These are phyloP conservation scores for Amanita subjunquillea DNA, from an alignment of 768 basidiomycete species.

Conservation along the genomic window DNA sequence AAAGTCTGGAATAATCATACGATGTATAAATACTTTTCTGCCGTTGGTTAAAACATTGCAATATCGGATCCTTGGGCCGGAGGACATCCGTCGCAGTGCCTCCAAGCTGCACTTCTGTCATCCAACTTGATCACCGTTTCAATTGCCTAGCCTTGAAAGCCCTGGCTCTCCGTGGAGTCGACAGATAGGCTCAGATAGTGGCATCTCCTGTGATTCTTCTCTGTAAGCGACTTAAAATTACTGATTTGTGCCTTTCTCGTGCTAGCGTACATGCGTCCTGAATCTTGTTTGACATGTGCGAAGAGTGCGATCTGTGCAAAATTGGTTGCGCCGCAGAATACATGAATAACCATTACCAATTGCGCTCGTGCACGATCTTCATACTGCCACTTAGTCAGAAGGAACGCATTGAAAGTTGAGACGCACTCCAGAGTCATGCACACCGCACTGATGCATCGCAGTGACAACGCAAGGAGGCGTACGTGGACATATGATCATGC, in stretches of 20 bases:
- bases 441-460: neutral
- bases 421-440: neutral
- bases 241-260: neutral
- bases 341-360: neutral
- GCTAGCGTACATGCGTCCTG: constrained; percentile 2
- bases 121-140: constrained; percentile 1
- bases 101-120: constrained; percentile 3
- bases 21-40: constrained; percentile 7
- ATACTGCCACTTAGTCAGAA: neutral
- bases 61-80: neutral
- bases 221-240: neutral
- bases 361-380: constrained; percentile 2
- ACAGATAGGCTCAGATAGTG: constrained; percentile 1
- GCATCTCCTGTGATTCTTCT: constrained; percentile 2
- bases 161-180: neutral
- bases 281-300: constrained; percentile 7
- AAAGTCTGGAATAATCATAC: neutral
- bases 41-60: neutral
- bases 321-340: neutral
- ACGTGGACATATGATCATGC: neutral
- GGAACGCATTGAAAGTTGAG: neutral
- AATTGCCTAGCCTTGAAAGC: neutral
- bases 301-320: neutral
- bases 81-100: constrained; percentile 1
- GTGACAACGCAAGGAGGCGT: neutral